A percentile compares a stretch with the other conserved stretches of the same genome.
Conservation (phyloP, 2,329 filamentous ascomycete genomes). For the Pseudocercospora fijiensis region DNA sequence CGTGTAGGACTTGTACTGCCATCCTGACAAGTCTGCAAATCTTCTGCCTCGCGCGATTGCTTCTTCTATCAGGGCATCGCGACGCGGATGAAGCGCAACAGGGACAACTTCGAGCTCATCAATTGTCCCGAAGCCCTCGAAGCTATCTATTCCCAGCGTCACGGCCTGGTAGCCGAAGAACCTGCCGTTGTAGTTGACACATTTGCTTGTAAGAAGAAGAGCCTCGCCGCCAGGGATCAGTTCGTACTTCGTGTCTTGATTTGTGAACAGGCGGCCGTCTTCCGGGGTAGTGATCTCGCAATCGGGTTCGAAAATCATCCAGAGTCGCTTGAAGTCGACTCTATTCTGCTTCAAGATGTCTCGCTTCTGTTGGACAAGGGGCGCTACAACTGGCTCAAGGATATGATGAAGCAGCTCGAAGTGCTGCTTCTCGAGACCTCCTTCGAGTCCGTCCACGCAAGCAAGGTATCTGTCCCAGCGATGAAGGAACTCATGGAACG, state of each 20-base stretch:
- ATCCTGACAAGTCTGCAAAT: constrained; percentile 29
- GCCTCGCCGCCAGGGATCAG: background rate
- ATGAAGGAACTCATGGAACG: constrained; percentile 41
- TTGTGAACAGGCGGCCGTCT: background rate
- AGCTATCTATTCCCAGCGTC: constrained; percentile 20
- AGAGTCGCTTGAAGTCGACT: constrained; percentile 23
- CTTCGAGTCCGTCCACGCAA: constrained; percentile 19
- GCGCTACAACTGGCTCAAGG: constrained; percentile 23
- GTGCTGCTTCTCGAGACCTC: constrained; percentile 29
- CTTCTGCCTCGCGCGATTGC: constrained; percentile 24
- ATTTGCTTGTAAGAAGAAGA: constrained; percentile 27
- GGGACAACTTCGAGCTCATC: constrained; percentile 28
- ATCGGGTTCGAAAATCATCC: constrained; percentile 20
- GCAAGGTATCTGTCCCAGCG: constrained; percentile 37
- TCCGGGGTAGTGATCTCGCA: background rate
- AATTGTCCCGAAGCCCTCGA: constrained; percentile 24
- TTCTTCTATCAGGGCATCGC: constrained; percentile 14
- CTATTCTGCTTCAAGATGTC: constrained; percentile 17
- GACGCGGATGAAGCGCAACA: constrained; percentile 22
- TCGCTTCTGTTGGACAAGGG: constrained; percentile 5
- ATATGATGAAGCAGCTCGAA: constrained; percentile 31
- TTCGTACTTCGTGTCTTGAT: background rate
- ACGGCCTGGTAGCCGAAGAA: constrained; percentile 26
- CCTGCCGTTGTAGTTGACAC: constrained; percentile 36
- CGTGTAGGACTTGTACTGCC: constrained; percentile 31